A percentile compares a stretch with the other conserved stretches of the same genome.
Conservation (phyloP, 371 early-diverging fungal species). For the Zychaea mexicana region DNA sequence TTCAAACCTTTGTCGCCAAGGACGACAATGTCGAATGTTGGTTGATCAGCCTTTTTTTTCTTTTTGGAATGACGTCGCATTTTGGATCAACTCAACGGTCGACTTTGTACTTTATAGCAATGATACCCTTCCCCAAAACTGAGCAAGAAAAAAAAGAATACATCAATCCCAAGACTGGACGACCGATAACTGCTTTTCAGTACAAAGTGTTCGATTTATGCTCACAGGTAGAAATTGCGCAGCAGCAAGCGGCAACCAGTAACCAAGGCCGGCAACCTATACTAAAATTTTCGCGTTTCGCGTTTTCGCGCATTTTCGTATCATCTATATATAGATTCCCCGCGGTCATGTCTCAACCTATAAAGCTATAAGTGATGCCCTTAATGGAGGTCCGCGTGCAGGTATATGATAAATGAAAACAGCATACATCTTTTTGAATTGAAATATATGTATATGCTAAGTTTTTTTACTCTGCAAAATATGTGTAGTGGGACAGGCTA, state of each 20-base stretch:
- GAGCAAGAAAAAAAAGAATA: constrained; percentile 41
- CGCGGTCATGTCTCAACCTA: constrained; percentile 76
- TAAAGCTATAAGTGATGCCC: constrained; percentile 68
- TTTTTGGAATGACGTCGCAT: background rate
- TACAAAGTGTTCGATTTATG: constrained; percentile 73
- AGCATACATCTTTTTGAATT: background rate
- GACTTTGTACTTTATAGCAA: constrained; percentile 13
- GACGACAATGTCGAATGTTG: constrained; percentile 32
- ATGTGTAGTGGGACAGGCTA: constrained; percentile 68
- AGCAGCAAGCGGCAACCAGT: background rate
- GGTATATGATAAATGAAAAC: background rate
- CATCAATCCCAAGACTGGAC: constrained; percentile 56
- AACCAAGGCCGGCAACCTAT: too few species aligned
- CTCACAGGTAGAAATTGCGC: constrained; percentile 46
- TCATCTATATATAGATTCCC: constrained; percentile 46
- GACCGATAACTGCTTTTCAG: constrained; percentile 70
- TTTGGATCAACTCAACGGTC: background rate
- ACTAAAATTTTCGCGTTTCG: too few species aligned
- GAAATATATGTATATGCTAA: background rate
- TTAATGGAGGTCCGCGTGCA: constrained; percentile 69
- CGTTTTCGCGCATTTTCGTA: background rate
- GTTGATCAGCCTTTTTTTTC: background rate
- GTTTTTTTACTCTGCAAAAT: background rate
- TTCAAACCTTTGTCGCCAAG: constrained; percentile 19
- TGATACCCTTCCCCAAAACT: constrained; percentile 46